Conservation (phyloP, 106 monocot species). For the Acorus calamus region DNA sequence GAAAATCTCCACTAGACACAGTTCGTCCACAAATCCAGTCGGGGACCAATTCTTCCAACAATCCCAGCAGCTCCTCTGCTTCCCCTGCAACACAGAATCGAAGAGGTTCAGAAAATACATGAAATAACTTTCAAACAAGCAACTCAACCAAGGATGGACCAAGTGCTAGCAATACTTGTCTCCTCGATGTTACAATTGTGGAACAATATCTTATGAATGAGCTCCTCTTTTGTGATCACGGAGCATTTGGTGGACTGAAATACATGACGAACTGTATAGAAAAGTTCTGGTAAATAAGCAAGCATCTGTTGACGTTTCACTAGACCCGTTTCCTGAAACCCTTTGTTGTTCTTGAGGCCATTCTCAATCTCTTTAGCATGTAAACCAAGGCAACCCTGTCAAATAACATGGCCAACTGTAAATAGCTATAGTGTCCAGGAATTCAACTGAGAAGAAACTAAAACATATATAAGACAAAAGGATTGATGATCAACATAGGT, state of each 20-base stretch:
- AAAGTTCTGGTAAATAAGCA: constrained; percentile 32
- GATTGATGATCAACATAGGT: too few relatives aligned
- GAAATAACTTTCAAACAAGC: background rate
- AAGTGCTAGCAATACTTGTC: constrained; percentile 43
- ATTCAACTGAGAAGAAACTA: too few relatives aligned
- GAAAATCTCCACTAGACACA: constrained; percentile 35
- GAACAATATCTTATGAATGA: constrained; percentile 79
- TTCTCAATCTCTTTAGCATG: constrained; percentile 16
- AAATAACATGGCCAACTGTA: too few relatives aligned
- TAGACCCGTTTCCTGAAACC: constrained; percentile 1
- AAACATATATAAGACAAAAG: too few relatives aligned
- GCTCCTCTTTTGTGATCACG: constrained; percentile 75
- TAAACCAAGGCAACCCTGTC: too few relatives aligned
- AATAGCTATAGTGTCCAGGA: too few relatives aligned
- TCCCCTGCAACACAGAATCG: constrained; percentile 37
- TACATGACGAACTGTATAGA: constrained; percentile 44
- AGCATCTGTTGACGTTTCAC: constrained; percentile 12
- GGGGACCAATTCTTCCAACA: constrained; percentile 62
- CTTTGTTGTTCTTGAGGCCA: constrained; percentile 7
- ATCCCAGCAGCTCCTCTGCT: constrained; percentile 62
- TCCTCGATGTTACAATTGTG: constrained; percentile 74
- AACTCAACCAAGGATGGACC: background rate
- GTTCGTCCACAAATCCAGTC: constrained; percentile 57
- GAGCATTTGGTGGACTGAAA: constrained; percentile 31
- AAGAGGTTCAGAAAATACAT: background rate